A percentile compares a stretch with the other conserved stretches of the same genome.
phyloP scores from a whole-genome alignment of 106 monocot genomes.

The Ottelia alismoides region DNA sequence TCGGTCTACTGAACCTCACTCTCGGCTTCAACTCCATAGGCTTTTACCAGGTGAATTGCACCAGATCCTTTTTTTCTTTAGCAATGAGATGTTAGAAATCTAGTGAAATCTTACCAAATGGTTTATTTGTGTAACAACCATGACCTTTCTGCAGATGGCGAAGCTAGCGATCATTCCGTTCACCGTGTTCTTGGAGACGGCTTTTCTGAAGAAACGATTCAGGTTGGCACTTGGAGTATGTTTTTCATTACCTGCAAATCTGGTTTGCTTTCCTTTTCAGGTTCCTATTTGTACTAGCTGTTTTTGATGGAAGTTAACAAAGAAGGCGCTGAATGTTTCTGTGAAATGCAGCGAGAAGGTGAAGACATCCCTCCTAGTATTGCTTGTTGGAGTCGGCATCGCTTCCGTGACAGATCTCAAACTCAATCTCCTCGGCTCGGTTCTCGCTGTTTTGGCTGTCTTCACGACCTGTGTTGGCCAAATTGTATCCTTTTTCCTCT shows the following conservation, averaged over 20 bases:
- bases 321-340: too few species aligned
- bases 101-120: too few species aligned
- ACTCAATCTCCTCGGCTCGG: conserved; percentile 67
- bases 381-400: conserved; percentile 77
- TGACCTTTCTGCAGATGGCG: conserved; percentile 23
- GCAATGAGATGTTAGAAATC: too few species aligned
- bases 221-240: conserved; percentile 21
- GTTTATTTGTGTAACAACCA: too few species aligned
- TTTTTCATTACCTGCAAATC: too few species aligned
- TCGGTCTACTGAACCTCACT: conserved; percentile 81
- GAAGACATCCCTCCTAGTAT: conserved; percentile 52
- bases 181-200: conserved; percentile 69
- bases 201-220: conserved; percentile 67
- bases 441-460: conserved; percentile 63
- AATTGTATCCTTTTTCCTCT: conserved; percentile 62
- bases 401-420: conserved; percentile 79
- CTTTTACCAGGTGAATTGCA: conserved; percentile 62
- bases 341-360: conserved; percentile 45
- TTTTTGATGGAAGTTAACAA: too few species aligned
- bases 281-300: too few species aligned
- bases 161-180: conserved; percentile 88
- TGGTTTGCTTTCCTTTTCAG: too few species aligned
- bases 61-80: too few species aligned
- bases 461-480: conserved; percentile 75
- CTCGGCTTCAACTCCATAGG: conserved; percentile 89